A percentile compares a stretch with the other conserved stretches of the same genome.
phyloP scores from a whole-genome alignment of 2,329 filamentous ascomycete species.

The Nigrospora oryzae region DNA sequence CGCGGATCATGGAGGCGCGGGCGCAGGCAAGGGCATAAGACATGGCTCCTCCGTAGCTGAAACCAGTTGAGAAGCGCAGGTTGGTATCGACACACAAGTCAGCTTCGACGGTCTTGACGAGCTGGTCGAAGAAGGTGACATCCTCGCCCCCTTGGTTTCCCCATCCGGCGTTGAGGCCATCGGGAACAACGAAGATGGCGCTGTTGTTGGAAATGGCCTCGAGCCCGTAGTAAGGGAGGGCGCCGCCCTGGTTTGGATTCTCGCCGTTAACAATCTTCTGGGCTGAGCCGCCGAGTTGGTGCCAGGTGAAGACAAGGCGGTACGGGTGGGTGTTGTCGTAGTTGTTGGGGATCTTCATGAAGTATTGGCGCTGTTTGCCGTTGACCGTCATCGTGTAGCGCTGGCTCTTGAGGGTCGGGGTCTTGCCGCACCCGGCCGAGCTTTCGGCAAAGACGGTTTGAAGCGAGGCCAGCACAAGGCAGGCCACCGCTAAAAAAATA shows the following conservation, averaged over 20 bases:
- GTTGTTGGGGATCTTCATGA: constrained; percentile 20
- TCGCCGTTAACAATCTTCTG: constrained; percentile 18
- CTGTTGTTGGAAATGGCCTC: constrained; percentile 13
- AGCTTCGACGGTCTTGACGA: constrained; percentile 20
- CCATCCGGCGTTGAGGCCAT: constrained; percentile 24
- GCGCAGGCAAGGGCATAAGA: constrained; percentile 26
- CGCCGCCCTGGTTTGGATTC: constrained; percentile 9
- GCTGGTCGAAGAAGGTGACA: constrained; percentile 21
- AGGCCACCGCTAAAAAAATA: not conserved
- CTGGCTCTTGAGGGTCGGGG: constrained; percentile 10
- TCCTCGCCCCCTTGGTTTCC: constrained; percentile 26
- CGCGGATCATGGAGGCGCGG: constrained; percentile 18
- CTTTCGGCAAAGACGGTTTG: constrained; percentile 4
- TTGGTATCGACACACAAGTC: constrained; percentile 25
- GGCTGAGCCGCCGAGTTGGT: constrained; percentile 25
- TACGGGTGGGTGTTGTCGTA: constrained; percentile 26
- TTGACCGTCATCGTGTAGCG: constrained; percentile 17
- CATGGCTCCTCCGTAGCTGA: constrained; percentile 28
- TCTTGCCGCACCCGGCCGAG: constrained; percentile 15
- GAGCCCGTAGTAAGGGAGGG: constrained; percentile 23
- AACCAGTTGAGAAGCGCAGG: constrained; percentile 25
- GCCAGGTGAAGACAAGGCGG: constrained; percentile 26
- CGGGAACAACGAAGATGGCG: constrained; percentile 26
- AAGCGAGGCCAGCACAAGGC: constrained; percentile 1
- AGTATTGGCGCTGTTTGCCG: constrained; percentile 20